A percentile compares a stretch with the other conserved stretches of the same genome.
These are phyloP conservation scores for Chalaropsis thielavioides DNA, from an alignment of 2,329 filamentous ascomycete genomes.

Conservation along the genomic window DNA sequence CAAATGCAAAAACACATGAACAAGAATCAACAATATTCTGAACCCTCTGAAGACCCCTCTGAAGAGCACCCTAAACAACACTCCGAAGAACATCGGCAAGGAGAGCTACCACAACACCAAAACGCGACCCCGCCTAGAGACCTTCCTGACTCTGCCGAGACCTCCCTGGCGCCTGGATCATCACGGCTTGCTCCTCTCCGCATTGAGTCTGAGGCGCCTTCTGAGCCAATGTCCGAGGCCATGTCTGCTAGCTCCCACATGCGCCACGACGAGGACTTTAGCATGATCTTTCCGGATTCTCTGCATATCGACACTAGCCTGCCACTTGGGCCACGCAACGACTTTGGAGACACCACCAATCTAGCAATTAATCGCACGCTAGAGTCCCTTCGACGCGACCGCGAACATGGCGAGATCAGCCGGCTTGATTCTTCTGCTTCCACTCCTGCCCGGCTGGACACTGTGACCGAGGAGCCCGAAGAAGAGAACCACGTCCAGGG, in stretches of 20 bases:
- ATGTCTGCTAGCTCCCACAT: slow-evolving; percentile 15
- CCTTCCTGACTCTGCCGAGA: neutral
- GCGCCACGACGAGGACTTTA: slow-evolving; percentile 34
- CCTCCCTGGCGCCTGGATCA: neutral
- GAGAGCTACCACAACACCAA: too few relatives aligned
- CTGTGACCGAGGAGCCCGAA: slow-evolving; percentile 10
- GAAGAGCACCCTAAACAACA: neutral
- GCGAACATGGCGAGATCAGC: slow-evolving; percentile 4
- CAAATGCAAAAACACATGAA: neutral
- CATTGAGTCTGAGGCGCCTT: slow-evolving; percentile 2
- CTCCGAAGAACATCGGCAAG: too few relatives aligned
- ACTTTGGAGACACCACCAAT: slow-evolving; percentile 42
- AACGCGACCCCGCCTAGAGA: neutral
- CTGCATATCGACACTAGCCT: slow-evolving; percentile 34
- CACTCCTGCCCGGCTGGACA: neutral
- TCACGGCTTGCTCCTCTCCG: neutral
- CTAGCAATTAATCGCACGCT: slow-evolving; percentile 42
- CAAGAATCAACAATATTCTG: neutral
- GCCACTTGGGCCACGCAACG: slow-evolving; percentile 26
- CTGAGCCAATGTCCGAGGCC: slow-evolving; percentile 9
- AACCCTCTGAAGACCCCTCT: neutral
- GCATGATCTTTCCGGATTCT: slow-evolving; percentile 44
- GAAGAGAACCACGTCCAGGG: neutral
- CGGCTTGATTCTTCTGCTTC: neutral
- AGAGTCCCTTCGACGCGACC: slow-evolving; percentile 26